phyloP scores from a whole-genome alignment of 176 grass and related monocot species.

The Avena sativa region DNA sequence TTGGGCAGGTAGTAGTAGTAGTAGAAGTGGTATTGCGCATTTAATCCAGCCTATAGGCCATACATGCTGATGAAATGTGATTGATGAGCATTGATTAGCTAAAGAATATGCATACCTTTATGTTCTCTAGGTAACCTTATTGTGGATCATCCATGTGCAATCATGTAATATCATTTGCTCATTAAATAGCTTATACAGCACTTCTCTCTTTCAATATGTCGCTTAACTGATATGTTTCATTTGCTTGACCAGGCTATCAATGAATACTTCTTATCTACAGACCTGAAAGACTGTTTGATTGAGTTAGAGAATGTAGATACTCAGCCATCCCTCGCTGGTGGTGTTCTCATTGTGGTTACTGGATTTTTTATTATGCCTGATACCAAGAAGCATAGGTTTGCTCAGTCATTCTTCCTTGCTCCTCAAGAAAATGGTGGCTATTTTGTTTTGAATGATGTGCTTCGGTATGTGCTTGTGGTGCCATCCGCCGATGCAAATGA shows the following conservation, averaged over 20 bases:
- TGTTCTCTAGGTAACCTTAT: not conserved
- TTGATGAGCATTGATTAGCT: not conserved
- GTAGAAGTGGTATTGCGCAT: not conserved
- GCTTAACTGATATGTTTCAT: slow-evolving; percentile 14
- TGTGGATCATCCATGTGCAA: not conserved
- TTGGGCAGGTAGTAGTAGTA: not conserved
- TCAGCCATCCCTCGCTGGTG: slow-evolving; percentile 57
- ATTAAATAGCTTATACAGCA: not conserved
- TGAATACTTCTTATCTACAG: slow-evolving; percentile 61
- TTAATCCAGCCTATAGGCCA: not conserved
- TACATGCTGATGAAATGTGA: not conserved
- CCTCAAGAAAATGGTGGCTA: slow-evolving; percentile 77
- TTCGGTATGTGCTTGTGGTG: slow-evolving; percentile 55
- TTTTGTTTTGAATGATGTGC: slow-evolving; percentile 88
- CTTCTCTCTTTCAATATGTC: not conserved
- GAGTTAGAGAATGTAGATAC: slow-evolving; percentile 74
- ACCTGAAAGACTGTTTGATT: slow-evolving; percentile 58
- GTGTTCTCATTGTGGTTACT: slow-evolving; percentile 79
- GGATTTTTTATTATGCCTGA: slow-evolving; percentile 60
- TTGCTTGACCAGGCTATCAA: slow-evolving; percentile 66
- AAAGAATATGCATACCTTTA: not conserved
- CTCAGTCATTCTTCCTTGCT: slow-evolving; percentile 93
- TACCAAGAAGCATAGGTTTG: slow-evolving; percentile 58
- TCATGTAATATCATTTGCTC: not conserved
- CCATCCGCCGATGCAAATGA: slow-evolving; percentile 39